These are phyloP conservation scores for Paramecium caudatum DNA, from an alignment of 73 alveolate species.

Conservation along the genomic window DNA sequence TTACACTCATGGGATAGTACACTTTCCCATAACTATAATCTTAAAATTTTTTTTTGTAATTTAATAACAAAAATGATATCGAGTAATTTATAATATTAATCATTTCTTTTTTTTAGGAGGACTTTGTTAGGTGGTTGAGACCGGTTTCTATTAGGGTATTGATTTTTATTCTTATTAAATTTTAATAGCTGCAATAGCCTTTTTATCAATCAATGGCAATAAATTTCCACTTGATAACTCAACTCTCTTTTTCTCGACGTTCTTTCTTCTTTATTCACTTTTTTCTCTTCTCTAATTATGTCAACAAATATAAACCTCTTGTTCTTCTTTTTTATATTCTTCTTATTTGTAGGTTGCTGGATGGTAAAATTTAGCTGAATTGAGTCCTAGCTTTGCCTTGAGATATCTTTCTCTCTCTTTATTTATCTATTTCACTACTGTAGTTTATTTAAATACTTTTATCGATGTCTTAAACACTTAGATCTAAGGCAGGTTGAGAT, in stretches of 20 bases:
- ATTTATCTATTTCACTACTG: neutral
- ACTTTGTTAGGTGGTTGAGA: no score
- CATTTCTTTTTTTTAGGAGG: no score
- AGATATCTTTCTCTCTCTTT: neutral
- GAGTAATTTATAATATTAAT: no score
- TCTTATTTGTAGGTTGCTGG: constrained; percentile 28
- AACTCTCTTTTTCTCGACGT: constrained; percentile 34
- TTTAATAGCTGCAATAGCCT: no score
- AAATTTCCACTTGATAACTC: no score
- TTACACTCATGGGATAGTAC: no score
- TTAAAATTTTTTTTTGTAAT: no score
- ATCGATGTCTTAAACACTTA: neutral
- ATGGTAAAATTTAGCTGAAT: neutral
- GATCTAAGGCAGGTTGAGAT: constrained; percentile 13
- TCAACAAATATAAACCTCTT: neutral
- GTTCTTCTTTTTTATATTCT: neutral
- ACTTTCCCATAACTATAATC: no score
- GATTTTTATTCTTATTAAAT: no score
- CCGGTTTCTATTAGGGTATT: no score
- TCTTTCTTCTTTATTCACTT: neutral
- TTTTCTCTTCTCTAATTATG: constrained; percentile 2
- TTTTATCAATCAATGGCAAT: no score
- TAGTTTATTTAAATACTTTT: neutral
- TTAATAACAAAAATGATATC: no score
- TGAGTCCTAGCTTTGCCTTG: neutral